These are phyloP conservation scores for Sphaerobolus stellatus DNA, from an alignment of 1,284 basidiomycete genomes.

Conservation along the genomic window DNA sequence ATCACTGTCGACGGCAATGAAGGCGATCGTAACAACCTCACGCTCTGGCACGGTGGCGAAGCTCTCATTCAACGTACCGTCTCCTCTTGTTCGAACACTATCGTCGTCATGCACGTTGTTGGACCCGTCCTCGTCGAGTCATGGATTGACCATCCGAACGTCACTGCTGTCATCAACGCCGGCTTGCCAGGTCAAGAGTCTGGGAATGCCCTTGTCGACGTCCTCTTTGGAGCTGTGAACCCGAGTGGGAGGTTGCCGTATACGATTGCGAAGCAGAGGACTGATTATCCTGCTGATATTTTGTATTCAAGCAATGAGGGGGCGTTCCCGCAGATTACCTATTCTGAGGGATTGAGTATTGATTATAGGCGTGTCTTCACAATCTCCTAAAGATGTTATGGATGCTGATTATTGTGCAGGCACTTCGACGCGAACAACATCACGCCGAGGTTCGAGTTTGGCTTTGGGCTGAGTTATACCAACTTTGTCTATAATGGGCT, in stretches of 20 bases:
- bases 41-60: constrained; percentile 79
- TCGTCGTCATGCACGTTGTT: constrained; percentile 79
- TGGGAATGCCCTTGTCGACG: constrained; percentile 73
- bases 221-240: constrained; percentile 70
- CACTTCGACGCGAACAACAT: constrained; percentile 44
- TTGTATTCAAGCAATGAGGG: constrained; percentile 30
- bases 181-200: constrained; percentile 72
- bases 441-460: constrained; percentile 61
- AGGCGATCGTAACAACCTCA: constrained; percentile 80
- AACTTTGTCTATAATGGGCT: constrained; percentile 68
- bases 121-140: constrained; percentile 71
- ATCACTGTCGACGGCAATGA: constrained; percentile 75
- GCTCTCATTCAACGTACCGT: constrained; percentile 59
- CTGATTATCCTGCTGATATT: constrained; percentile 62
- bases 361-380: constrained; percentile 66
- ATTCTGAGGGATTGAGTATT: constrained; percentile 60
- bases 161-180: constrained; percentile 72
- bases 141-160: constrained; percentile 78
- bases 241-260: constrained; percentile 78
- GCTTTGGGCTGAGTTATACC: constrained; percentile 77
- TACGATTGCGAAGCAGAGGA: constrained; percentile 68
- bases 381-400: not conserved
- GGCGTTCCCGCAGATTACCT: constrained; percentile 40
- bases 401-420: not conserved
- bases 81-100: constrained; percentile 69